Base-by-base conservation (phyloP, 1,139 yeast species). In the Blastobotrys persicus region DNA sequence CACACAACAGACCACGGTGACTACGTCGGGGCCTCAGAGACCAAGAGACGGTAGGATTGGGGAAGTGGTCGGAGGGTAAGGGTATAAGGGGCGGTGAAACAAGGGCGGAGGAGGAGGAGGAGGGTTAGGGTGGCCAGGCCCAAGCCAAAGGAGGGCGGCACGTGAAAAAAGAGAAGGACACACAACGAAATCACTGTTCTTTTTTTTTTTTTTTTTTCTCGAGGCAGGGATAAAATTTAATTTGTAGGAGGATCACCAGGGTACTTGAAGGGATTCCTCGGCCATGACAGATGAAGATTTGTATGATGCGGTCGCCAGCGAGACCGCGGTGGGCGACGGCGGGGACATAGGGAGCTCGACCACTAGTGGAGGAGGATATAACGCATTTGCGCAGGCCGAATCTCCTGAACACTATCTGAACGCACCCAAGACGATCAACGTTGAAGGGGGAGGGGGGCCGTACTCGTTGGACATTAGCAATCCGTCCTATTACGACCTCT, bases 371-470 rank as follows among this genome's bases (percentile, higher is more conserved):
- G n/a, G n/a, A n/a, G 33, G 44, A 9, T 53, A 39, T 42, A 57
- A 62, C 42, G 67, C 62, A 42, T 64, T 62, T 46, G 50, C 52
- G 33, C 52, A 54, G 23, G 67, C 59, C 33, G 49, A 52, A 42
- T 46, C 48, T 14, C 58, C 58, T 18, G 39, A 51, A 2, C 54
- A 55, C 32, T 55, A 55, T 33, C 26, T 55, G 44, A 44, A 53
- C 7, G 58, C 55, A 12, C 58, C 58, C 26, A 23, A 45, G 34
- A 50, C 49, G 13, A 47, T 51, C 43, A 42, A 50, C 41, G 23
- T 41, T 12, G 48, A 16, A 18, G 28, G 28, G 11, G 37, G 45
- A n/a, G 44, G 38, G 11, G 37, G 45, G n/a, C 31, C 48, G 34
- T 45, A 47, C 37, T 31, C 44, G 37, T 35, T 48, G 28, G 57